phyloP scores from a whole-genome alignment of 805 yeast species.

The Danielozyma ontarioensis region DNA sequence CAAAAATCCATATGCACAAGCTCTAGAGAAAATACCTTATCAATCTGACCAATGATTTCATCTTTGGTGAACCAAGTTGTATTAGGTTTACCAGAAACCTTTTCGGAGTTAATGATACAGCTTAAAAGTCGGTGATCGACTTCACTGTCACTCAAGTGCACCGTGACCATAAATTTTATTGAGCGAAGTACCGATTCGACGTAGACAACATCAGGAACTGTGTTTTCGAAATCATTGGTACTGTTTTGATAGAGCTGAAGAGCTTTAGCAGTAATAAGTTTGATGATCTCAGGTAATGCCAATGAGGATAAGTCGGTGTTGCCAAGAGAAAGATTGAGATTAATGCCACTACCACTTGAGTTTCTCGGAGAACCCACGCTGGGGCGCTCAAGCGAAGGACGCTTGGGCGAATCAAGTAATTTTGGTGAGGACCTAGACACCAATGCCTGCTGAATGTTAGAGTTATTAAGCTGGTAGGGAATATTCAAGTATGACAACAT shows the following conservation, averaged over 20 bases:
- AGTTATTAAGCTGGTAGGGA: constrained; percentile 44
- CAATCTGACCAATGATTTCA: constrained; percentile 40
- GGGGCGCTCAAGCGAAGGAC: constrained; percentile 46
- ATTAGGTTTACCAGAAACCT: too few relatives aligned
- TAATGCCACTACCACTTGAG: constrained; percentile 23
- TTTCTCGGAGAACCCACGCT: constrained; percentile 29
- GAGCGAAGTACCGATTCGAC: constrained; percentile 67
- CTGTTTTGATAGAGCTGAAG: constrained; percentile 37
- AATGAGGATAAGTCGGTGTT: constrained; percentile 21
- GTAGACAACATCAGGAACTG: constrained; percentile 76
- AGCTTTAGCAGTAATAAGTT: constrained; percentile 21
- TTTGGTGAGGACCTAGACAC: constrained; percentile 28
- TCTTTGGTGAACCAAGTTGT: constrained; percentile 17
- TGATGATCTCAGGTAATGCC: constrained; percentile 29
- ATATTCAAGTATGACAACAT: constrained; percentile 53
- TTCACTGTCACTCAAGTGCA: constrained; percentile 40
- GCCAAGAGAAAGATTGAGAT: constrained; percentile 11
- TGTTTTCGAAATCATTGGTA: constrained; percentile 57
- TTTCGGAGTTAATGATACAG: constrained; percentile 41
- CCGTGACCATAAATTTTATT: constrained; percentile 52
- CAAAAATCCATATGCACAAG: constrained; percentile 28
- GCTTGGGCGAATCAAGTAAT: constrained; percentile 12
- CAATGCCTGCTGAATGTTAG: constrained; percentile 25
- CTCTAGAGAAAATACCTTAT: constrained; percentile 31
- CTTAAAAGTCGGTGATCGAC: constrained; percentile 38